phyloP scores from a whole-genome alignment of 495 filamentous ascomycete genomes.

The Neurospora africana region DNA sequence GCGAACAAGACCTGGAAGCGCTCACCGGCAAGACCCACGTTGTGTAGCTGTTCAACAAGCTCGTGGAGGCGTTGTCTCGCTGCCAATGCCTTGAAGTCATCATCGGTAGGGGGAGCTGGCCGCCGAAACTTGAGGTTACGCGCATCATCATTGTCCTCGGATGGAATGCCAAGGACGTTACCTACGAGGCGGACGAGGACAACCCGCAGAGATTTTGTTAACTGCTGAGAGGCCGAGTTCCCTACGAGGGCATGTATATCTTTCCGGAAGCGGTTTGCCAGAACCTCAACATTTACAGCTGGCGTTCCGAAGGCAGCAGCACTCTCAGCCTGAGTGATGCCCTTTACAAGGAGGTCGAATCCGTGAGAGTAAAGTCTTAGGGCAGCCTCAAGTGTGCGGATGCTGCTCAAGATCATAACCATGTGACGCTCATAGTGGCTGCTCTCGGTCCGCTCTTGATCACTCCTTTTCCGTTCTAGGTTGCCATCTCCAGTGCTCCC shows the following conservation, averaged over 20 bases:
- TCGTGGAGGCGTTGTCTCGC: slow-evolving; percentile 44
- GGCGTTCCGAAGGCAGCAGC: slow-evolving; percentile 4
- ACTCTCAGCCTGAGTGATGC: slow-evolving; percentile 14
- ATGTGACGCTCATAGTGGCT: slow-evolving; percentile 25
- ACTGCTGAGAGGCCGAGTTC: slow-evolving; percentile 47
- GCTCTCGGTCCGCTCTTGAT: not conserved
- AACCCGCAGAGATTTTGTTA: slow-evolving; percentile 41
- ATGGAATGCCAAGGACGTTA: slow-evolving; percentile 45
- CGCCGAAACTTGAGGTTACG: slow-evolving; percentile 6
- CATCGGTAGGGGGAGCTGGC: slow-evolving; percentile 11
- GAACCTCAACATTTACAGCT: slow-evolving; percentile 20
- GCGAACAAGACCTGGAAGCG: slow-evolving; percentile 68
- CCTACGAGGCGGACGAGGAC: slow-evolving; percentile 44
- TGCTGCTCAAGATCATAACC: slow-evolving; percentile 32
- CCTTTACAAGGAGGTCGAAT: slow-evolving; percentile 32
- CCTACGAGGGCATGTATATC: slow-evolving; percentile 57
- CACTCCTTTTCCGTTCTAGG: not conserved
- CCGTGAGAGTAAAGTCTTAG: slow-evolving; percentile 40
- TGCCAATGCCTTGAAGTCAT: slow-evolving; percentile 21
- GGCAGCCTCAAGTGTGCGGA: slow-evolving; percentile 40
- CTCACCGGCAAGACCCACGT: slow-evolving; percentile 65
- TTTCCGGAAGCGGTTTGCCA: slow-evolving; percentile 42
- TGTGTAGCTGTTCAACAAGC: slow-evolving; percentile 51
- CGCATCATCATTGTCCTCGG: slow-evolving; percentile 7
- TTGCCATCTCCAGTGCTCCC: slow-evolving; percentile 3